A percentile compares a stretch with the other conserved stretches of the same genome.
Evolutionary conservation across 2,329 filamentous ascomycete genomes (phyloP).

Genomic region (Beauveria brongniartii): DNA sequence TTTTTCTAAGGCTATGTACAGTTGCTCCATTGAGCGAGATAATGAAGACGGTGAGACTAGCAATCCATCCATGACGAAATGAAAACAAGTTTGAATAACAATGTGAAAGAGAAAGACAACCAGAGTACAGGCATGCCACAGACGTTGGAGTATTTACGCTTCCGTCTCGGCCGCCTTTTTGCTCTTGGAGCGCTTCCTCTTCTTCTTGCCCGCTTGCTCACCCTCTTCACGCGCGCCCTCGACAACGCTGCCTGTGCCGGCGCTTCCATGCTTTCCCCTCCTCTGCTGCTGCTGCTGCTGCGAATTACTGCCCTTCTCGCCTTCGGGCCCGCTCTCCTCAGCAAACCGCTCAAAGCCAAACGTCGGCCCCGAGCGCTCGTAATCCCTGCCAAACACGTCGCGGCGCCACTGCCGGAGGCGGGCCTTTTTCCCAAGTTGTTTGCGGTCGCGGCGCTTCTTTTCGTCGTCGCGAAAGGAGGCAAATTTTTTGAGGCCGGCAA

Average conservation of each 20-base stretch:
- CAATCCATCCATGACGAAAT: neutral
- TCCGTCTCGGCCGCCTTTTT: conserved; percentile 30
- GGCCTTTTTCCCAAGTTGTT: conserved; percentile 86
- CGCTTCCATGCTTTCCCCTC: conserved; percentile 17
- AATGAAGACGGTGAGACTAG: neutral
- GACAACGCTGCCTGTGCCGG: conserved; percentile 13
- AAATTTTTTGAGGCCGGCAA: conserved; percentile 88
- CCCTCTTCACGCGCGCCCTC: conserved; percentile 8
- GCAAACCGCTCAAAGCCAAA: conserved; percentile 44
- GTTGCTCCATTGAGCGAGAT: neutral
- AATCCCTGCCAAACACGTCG: conserved; percentile 54
- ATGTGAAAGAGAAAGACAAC: neutral
- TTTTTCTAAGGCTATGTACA: neutral
- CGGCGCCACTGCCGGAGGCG: conserved; percentile 77
- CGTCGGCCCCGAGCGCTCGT: conserved; percentile 46
- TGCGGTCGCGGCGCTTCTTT: conserved; percentile 84
- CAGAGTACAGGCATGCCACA: neutral
- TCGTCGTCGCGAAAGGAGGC: conserved; percentile 80
- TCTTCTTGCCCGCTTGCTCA: conserved; percentile 23
- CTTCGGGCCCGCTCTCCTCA: conserved; percentile 15
- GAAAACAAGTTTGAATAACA: neutral
- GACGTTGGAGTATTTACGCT: conserved; percentile 13
- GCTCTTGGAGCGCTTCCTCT: conserved; percentile 43
- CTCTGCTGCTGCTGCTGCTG: conserved; percentile 11
- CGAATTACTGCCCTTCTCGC: neutral